Conservation (phyloP, 805 yeast species). For the Hanseniaspora hatyaiensis region DNA sequence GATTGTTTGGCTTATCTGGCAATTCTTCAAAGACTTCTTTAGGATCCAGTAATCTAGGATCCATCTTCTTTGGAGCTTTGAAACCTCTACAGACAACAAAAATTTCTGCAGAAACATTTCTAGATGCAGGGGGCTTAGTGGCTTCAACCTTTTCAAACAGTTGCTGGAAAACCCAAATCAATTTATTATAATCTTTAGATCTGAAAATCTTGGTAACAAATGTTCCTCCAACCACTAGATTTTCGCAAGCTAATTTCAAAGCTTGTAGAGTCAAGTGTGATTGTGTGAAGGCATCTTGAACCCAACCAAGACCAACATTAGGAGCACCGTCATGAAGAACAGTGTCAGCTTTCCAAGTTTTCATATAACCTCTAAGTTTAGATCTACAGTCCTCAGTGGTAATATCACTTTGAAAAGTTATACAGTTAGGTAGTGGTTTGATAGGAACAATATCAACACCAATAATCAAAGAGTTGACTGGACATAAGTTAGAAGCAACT, state of each 20-base stretch:
- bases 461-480: slow-evolving; percentile 80
- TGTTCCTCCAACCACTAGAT: slow-evolving; percentile 81
- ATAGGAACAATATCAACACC: slow-evolving; percentile 99
- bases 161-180: slow-evolving; percentile 96
- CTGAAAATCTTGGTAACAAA: slow-evolving; percentile 94
- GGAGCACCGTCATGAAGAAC: slow-evolving; percentile 99
- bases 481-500: slow-evolving; percentile 89
- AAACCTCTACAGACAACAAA: slow-evolving; percentile 93
- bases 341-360: slow-evolving; percentile 97
- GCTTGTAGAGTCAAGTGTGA: slow-evolving; percentile 92
- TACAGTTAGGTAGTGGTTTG: slow-evolving; percentile 88
- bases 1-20: slow-evolving; percentile 58
- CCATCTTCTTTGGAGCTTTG: slow-evolving; percentile 91
- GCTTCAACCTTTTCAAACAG: slow-evolving; percentile 94
- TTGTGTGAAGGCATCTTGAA: slow-evolving; percentile 97
- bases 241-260: slow-evolving; percentile 84
- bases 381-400: slow-evolving; percentile 97
- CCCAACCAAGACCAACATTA: slow-evolving; percentile 99
- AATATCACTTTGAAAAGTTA: slow-evolving; percentile 90
- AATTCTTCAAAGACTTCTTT: slow-evolving; percentile 90
- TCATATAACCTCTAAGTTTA: slow-evolving; percentile 85
- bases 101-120: slow-evolving; percentile 98
- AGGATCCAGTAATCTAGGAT: slow-evolving; percentile 84
- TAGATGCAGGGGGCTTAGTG: slow-evolving; percentile 96
- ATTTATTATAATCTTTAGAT: slow-evolving; percentile 94